Percentiles rank a stretch among this genome's conserved stretches.
Conservation (phyloP, 2,329 filamentous ascomycete genomes). For the Cytospora piceicola region DNA sequence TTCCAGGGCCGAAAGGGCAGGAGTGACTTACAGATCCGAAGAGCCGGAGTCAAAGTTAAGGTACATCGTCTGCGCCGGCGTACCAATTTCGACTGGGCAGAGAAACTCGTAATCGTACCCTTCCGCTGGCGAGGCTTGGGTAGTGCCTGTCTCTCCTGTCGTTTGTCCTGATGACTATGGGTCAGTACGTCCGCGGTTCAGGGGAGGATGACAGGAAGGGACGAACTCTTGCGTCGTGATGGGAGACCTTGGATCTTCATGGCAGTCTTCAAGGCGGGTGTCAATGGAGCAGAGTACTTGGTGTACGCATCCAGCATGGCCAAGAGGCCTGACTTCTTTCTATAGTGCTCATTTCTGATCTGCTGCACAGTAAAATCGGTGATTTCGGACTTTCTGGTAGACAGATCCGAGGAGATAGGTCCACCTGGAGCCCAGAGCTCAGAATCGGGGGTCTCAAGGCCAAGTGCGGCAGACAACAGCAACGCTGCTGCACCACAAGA, state of each 20-base stretch:
- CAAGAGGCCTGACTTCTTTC: constrained; percentile 6
- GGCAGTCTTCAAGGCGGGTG: constrained; percentile 1
- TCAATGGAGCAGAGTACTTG: constrained; percentile 10
- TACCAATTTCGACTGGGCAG: constrained; percentile 63
- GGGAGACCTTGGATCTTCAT: neutral
- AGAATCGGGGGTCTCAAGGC: neutral
- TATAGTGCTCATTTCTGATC: constrained; percentile 1
- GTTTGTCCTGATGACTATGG: neutral
- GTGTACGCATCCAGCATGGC: constrained; percentile 15
- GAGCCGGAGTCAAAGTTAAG: constrained; percentile 71
- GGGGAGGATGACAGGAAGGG: neutral
- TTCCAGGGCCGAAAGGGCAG: neutral
- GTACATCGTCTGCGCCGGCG: constrained; percentile 54
- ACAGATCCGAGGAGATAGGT: neutral
- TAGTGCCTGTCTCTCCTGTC: neutral
- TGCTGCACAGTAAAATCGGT: constrained; percentile 2
- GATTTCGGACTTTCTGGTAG: neutral
- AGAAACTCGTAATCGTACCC: constrained; percentile 56
- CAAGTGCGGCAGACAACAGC: constrained; percentile 9
- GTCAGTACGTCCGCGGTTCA: neutral
- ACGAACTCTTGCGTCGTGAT: constrained; percentile 9
- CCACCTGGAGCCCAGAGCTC: neutral
- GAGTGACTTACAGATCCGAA: constrained; percentile 54
- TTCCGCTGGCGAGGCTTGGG: constrained; percentile 40
- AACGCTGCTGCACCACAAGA: neutral